Conservation (phyloP, 1,139 yeast genomes). For the Yamadazyma atlantica region DNA sequence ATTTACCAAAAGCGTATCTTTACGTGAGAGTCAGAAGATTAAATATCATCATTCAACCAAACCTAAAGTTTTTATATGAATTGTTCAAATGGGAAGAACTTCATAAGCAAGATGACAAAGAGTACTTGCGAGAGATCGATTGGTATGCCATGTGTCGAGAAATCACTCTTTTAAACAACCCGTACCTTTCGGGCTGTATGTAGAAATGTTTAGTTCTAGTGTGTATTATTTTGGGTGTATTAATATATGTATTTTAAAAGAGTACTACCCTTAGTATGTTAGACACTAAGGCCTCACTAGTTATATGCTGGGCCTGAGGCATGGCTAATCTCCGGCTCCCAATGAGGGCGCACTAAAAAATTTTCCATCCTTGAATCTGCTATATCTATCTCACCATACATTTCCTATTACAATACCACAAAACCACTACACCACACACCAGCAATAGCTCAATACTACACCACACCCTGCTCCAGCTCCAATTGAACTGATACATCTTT, state of each 20-base stretch:
- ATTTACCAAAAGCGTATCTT: constrained; percentile 43
- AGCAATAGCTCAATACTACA: too few species aligned
- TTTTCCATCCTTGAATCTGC: too few species aligned
- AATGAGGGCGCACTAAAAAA: too few species aligned
- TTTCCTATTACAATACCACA: too few species aligned
- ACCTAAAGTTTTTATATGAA: constrained; percentile 49
- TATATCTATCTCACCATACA: too few species aligned
- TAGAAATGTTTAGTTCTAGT: not conserved
- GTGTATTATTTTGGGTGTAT: not conserved
- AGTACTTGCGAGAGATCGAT: constrained; percentile 63
- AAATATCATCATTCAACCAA: constrained; percentile 50
- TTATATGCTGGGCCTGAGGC: not conserved
- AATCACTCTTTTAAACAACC: constrained; percentile 71
- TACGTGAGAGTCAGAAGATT: constrained; percentile 47
- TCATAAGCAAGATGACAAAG: constrained; percentile 20
- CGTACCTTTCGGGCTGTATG: constrained; percentile 33
- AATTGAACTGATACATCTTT: too few species aligned
- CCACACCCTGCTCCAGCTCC: too few species aligned
- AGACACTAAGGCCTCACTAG: not conserved
- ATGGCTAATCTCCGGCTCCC: too few species aligned
- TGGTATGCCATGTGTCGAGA: constrained; percentile 92
- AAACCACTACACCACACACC: too few species aligned
- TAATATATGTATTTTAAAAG: too few species aligned
- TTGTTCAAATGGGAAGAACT: constrained; percentile 50
- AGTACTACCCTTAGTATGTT: too few species aligned